Evolutionary conservation across 331 rosid species (phyloP).

Genomic region (Dryas integrifolia): DNA sequence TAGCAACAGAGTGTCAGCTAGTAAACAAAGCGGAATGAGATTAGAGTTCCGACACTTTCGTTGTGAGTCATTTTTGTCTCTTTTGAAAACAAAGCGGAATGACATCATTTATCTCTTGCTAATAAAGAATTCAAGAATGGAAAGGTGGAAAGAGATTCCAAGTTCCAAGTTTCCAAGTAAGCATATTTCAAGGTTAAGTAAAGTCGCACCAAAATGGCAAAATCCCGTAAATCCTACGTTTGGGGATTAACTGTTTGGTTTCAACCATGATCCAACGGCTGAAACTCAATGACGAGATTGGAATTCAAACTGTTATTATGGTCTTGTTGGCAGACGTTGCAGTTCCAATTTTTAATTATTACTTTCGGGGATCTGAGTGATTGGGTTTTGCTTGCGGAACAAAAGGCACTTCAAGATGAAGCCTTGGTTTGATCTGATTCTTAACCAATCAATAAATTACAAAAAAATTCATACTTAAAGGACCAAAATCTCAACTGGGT

Average conservation of each 20-base stretch:
- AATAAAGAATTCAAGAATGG: not conserved
- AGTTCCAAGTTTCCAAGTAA: not conserved
- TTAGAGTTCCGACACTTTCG: constrained; percentile 4
- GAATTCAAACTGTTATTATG: not conserved
- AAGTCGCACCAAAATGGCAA: not conserved
- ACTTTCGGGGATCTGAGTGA: not conserved
- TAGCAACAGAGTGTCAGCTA: not conserved
- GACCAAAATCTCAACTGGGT: constrained; percentile 24
- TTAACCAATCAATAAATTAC: not conserved
- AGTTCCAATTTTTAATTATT: not conserved
- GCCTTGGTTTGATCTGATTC: constrained; percentile 3
- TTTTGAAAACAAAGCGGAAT: not conserved
- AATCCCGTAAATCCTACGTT: not conserved
- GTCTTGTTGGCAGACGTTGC: not conserved
- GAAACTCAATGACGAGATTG: not conserved
- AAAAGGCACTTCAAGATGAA: not conserved
- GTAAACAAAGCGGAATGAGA: not conserved
- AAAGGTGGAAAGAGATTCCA: not conserved
- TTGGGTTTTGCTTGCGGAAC: not conserved
- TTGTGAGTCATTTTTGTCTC: not conserved
- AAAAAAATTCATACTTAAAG: not conserved
- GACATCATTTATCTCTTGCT: not conserved
- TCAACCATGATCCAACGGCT: constrained; percentile 7
- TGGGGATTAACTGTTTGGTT: not conserved
- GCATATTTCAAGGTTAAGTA: not conserved